Evolutionary conservation across 257 asterid species (phyloP).

Genomic region (Rehmannia glutinosa): DNA sequence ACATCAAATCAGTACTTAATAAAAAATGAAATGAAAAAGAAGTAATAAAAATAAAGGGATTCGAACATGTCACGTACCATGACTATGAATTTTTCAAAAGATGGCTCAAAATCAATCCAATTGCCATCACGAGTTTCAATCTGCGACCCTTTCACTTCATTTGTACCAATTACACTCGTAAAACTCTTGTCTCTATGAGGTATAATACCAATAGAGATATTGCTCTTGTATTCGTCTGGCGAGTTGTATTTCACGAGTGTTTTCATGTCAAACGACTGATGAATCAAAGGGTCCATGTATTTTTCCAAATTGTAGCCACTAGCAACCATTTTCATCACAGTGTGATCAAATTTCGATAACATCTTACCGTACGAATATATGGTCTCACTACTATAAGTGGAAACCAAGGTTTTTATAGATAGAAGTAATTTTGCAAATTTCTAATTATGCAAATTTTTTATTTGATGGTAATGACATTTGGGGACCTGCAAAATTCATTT

Average conservation of each 20-base stretch:
- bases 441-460: no score
- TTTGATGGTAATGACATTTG: no score
- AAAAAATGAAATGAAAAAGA: no score
- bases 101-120: conserved; percentile 37
- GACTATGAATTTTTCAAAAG: conserved; percentile 24
- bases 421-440: no score
- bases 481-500: no score
- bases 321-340: conserved; percentile 32
- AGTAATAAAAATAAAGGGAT: no score
- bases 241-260: conserved; percentile 27
- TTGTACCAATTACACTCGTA: conserved; percentile 31
- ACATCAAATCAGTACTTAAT: no score
- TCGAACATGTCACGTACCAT: no score
- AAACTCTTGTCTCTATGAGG: conserved; percentile 50
- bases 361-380: conserved; percentile 26
- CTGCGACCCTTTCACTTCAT: conserved; percentile 36
- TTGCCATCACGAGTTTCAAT: conserved; percentile 39
- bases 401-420: no score
- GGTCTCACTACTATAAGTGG: conserved; percentile 20
- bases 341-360: conserved; percentile 18
- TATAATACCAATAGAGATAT: conserved; percentile 25
- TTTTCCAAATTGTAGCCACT: conserved; percentile 40
- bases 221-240: neutral
- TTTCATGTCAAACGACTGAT: conserved; percentile 28
- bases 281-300: conserved; percentile 13